phyloP scores from a whole-genome alignment of 306 rosid genomes.

The Chamaecrista fasciculata region DNA sequence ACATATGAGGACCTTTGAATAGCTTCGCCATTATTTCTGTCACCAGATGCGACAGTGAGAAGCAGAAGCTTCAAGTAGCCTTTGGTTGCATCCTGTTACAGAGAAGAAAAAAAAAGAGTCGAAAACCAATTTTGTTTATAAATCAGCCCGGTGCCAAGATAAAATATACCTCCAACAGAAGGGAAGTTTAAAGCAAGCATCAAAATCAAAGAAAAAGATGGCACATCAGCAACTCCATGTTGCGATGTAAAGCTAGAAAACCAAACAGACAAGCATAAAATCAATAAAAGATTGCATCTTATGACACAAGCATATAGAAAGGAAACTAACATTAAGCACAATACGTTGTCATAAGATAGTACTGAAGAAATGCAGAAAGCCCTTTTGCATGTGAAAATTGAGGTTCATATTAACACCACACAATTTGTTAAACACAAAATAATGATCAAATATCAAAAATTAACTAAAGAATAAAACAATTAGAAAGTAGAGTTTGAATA shows the following conservation, averaged over 20 bases:
- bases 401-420: not conserved
- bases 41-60: constrained; percentile 93
- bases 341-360: not conserved
- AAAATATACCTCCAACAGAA: not conserved
- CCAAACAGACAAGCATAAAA: not conserved
- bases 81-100: constrained; percentile 83
- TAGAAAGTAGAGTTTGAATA: constrained; percentile 11
- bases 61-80: constrained; percentile 92
- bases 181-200: constrained; percentile 9
- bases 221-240: not conserved
- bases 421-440: not conserved
- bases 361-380: not conserved
- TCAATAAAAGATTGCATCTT: not conserved
- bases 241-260: not conserved
- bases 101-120: not conserved
- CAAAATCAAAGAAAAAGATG: constrained; percentile 18
- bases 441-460: not conserved
- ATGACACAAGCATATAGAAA: not conserved
- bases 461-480: constrained; percentile 13
- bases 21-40: constrained; percentile 77
- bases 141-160: not conserved
- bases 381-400: not conserved
- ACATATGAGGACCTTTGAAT: constrained; percentile 71
- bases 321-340: not conserved
- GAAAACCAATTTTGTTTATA: not conserved